phyloP scores from a whole-genome alignment of 768 basidiomycete species.

The Termitomyces sp. region DNA sequence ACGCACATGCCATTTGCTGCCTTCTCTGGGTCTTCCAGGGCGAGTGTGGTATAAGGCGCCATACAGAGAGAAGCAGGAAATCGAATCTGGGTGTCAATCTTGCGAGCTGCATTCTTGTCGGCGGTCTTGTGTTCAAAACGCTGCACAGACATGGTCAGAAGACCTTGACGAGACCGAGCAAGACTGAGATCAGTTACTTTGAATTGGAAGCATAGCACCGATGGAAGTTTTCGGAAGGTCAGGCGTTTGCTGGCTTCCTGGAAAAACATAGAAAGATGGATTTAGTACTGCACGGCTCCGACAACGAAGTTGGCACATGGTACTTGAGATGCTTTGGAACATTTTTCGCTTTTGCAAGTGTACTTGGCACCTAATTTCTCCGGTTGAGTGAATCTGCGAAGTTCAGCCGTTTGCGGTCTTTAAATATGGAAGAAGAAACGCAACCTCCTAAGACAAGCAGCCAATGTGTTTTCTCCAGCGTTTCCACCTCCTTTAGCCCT shows the following conservation, averaged over 20 bases:
- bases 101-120: slow-evolving; percentile 70
- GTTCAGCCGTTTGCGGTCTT: neutral
- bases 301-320: slow-evolving; percentile 17
- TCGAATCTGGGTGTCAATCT: slow-evolving; percentile 78
- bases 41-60: slow-evolving; percentile 77
- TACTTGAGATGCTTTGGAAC: slow-evolving; percentile 65
- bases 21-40: slow-evolving; percentile 46
- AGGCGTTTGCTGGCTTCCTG: slow-evolving; percentile 82
- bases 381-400: slow-evolving; percentile 70
- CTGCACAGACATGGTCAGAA: slow-evolving; percentile 32
- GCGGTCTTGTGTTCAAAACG: slow-evolving; percentile 86
- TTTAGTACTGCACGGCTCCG: neutral
- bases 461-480: slow-evolving; percentile 60
- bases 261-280: slow-evolving; percentile 2
- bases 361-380: slow-evolving; percentile 84
- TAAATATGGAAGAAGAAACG: neutral
- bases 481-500: slow-evolving; percentile 43
- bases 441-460: slow-evolving; percentile 72
- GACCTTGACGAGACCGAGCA: neutral
- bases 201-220: slow-evolving; percentile 91
- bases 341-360: slow-evolving; percentile 62
- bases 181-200: slow-evolving; percentile 48
- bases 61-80: slow-evolving; percentile 86
- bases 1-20: slow-evolving; percentile 31
- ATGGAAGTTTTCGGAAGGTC: slow-evolving; percentile 80